Conservation (phyloP, 139 green algal genomes). For the Auxenochlorella pyrenoidosa region DNA sequence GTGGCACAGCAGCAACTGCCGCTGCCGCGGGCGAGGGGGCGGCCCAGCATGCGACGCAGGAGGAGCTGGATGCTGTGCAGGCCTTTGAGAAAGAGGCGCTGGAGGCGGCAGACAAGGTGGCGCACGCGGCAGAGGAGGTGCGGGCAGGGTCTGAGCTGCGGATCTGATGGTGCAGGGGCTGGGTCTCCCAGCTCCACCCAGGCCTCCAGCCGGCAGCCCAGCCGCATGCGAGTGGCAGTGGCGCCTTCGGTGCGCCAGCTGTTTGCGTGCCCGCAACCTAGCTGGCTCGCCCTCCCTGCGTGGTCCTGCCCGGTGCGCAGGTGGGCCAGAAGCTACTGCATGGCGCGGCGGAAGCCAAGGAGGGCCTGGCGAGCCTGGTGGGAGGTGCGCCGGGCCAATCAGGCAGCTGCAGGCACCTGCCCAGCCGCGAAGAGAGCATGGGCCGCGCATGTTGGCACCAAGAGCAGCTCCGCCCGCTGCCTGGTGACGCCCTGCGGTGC, state of each 20-base stretch:
- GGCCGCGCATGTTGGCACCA: too few relatives aligned
- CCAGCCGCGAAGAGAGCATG: neutral
- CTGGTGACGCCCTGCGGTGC: neutral
- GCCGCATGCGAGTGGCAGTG: too few relatives aligned
- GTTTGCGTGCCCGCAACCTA: too few relatives aligned
- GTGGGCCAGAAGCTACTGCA: conserved; percentile 42
- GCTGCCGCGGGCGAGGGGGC: neutral
- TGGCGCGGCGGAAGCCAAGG: conserved; percentile 37
- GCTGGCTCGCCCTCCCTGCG: too few relatives aligned
- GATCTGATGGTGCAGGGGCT: too few relatives aligned
- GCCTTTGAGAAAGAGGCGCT: conserved; percentile 20
- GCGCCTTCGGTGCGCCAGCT: neutral
- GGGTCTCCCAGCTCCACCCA: too few relatives aligned
- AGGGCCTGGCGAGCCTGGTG: conserved; percentile 38
- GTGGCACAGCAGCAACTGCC: neutral
- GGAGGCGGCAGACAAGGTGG: conserved; percentile 18
- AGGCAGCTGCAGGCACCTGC: too few relatives aligned
- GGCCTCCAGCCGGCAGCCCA: too few relatives aligned
- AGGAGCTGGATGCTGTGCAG: neutral
- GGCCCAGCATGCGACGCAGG: neutral
- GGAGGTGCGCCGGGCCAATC: neutral
- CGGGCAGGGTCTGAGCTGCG: neutral
- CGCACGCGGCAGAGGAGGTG: conserved; percentile 24
- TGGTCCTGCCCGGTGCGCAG: neutral
- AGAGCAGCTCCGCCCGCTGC: neutral